These are phyloP conservation scores for Xylaria castorea DNA, from an alignment of 495 filamentous ascomycete genomes.

Conservation along the genomic window DNA sequence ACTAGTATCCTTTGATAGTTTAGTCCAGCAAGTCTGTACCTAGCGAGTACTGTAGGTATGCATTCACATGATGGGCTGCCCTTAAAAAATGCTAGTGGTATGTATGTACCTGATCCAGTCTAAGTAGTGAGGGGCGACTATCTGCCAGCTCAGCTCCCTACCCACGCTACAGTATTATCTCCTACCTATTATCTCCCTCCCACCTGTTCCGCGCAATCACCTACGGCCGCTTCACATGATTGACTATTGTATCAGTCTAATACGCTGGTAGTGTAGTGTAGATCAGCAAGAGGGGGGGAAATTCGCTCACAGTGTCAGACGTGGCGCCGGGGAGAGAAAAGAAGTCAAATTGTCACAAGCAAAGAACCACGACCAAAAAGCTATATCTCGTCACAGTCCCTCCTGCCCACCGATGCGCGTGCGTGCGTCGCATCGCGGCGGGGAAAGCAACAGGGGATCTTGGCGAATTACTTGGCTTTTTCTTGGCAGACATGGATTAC, in stretches of 20 bases:
- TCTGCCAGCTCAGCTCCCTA: constrained; percentile 15
- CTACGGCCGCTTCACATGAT: constrained; percentile 4
- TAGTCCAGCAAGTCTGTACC: neutral
- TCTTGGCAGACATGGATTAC: constrained; percentile 15
- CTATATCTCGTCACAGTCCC: constrained; percentile 17
- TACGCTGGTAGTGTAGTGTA: neutral
- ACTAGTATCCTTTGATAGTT: neutral
- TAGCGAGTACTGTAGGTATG: no score
- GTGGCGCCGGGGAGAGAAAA: neutral
- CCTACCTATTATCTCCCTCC: neutral
- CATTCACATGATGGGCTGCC: constrained; percentile 20
- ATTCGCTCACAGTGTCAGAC: constrained; percentile 4
- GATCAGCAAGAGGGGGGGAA: neutral
- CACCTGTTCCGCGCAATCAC: neutral
- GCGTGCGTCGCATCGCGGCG: constrained; percentile 20
- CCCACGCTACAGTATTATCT: neutral
- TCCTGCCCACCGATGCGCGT: constrained; percentile 22
- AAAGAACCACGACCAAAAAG: neutral
- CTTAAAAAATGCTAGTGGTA: neutral
- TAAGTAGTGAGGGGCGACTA: constrained; percentile 1
- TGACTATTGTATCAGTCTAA: neutral
- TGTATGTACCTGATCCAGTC: constrained; percentile 10
- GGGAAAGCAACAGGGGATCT: constrained; percentile 13
- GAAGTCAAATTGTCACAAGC: constrained; percentile 6
- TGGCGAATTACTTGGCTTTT: constrained; percentile 26